These are phyloP conservation scores for Fraxinus greggii DNA, from an alignment of 305 asterid genomes.

Conservation along the genomic window DNA sequence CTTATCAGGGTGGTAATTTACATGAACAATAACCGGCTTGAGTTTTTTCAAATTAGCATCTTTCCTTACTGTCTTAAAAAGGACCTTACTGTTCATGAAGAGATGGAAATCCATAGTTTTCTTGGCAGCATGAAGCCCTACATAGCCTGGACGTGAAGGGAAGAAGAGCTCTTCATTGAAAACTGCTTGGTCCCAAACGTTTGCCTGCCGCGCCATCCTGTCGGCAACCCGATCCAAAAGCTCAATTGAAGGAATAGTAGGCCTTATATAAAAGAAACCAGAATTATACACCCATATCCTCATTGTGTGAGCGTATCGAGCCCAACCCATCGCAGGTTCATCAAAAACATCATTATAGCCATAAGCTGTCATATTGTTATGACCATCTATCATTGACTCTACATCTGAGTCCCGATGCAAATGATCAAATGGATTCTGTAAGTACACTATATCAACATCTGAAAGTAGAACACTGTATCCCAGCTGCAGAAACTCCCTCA, in stretches of 20 bases:
- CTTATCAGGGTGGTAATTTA: constrained; percentile 45
- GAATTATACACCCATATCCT: constrained; percentile 47
- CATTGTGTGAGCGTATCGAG: constrained; percentile 47
- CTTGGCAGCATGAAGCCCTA: constrained; percentile 45
- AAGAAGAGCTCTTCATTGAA: constrained; percentile 42
- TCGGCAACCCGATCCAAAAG: constrained; percentile 43
- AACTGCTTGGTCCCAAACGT: constrained; percentile 43
- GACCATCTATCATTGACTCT: constrained; percentile 50
- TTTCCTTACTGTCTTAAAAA: constrained; percentile 42
- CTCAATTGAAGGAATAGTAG: constrained; percentile 43
- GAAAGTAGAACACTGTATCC: constrained; percentile 49
- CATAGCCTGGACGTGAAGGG: constrained; percentile 46
- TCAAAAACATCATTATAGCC: constrained; percentile 42
- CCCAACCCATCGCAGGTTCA: constrained; percentile 48
- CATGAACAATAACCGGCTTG: constrained; percentile 45
- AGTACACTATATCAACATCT: constrained; percentile 43
- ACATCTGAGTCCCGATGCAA: constrained; percentile 43
- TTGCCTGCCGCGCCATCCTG: constrained; percentile 25
- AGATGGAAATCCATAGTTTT: constrained; percentile 44
- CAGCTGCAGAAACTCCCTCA: constrained; percentile 48
- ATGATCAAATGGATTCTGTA: constrained; percentile 48
- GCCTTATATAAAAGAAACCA: constrained; percentile 45
- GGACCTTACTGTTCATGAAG: constrained; percentile 53
- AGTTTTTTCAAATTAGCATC: constrained; percentile 30
- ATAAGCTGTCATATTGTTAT: constrained; percentile 40